phyloP scores from a whole-genome alignment of 2,329 filamentous ascomycete genomes.

The Endoconidiophora polonica region DNA sequence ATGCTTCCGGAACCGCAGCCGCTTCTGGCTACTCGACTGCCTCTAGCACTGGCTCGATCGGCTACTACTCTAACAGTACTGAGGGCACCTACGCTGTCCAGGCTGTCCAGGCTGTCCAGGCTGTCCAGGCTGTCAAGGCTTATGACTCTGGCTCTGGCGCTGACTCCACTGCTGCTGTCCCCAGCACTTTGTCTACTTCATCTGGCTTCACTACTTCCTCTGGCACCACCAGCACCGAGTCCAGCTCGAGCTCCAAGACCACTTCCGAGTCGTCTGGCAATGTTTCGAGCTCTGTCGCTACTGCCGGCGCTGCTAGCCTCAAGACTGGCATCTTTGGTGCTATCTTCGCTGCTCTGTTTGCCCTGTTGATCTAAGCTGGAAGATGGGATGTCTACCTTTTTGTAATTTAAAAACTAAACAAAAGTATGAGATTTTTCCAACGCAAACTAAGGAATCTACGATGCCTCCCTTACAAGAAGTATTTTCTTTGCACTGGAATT shows the following conservation, averaged over 20 bases:
- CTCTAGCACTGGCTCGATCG: too few relatives aligned
- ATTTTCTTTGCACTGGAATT: background rate
- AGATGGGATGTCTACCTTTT: background rate
- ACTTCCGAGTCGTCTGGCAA: too few relatives aligned
- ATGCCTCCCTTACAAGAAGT: background rate
- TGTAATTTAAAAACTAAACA: background rate
- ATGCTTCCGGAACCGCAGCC: background rate
- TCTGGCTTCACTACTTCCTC: too few relatives aligned
- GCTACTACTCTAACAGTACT: too few relatives aligned
- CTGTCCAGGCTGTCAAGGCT: too few relatives aligned
- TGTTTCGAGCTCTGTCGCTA: background rate
- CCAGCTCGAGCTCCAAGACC: too few relatives aligned
- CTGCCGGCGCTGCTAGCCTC: constrained; percentile 1
- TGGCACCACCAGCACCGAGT: too few relatives aligned
- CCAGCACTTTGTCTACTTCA: too few relatives aligned
- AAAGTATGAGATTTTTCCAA: background rate
- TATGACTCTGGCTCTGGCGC: too few relatives aligned
- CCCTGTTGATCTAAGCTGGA: background rate
- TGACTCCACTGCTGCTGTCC: too few relatives aligned
- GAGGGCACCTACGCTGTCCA: too few relatives aligned
- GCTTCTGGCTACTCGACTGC: background rate
- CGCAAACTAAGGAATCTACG: background rate
- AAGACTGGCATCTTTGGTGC: constrained; percentile 1
- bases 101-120: too few relatives aligned
- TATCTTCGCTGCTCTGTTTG: background rate